These are phyloP conservation scores for Gyromitra esculenta DNA, from an alignment of 2,329 filamentous ascomycete genomes.

Conservation along the genomic window DNA sequence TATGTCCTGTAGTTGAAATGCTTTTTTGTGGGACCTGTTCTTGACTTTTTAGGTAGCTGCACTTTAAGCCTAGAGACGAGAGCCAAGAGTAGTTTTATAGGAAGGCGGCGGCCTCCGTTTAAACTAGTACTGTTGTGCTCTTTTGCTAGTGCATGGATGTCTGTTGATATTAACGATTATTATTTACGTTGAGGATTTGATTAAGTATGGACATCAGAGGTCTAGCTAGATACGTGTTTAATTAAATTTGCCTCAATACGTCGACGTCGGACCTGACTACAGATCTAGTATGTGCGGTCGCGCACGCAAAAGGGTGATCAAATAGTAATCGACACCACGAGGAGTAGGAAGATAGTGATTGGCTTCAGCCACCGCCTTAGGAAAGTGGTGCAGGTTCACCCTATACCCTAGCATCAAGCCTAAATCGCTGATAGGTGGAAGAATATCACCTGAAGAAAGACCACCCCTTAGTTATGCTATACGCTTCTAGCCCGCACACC, in stretches of 20 bases:
- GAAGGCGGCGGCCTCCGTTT: slow-evolving; percentile 32
- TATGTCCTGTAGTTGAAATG: background rate
- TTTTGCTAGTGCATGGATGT: background rate
- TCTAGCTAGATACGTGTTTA: background rate
- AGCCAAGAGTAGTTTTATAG: slow-evolving; percentile 11
- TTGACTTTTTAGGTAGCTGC: background rate
- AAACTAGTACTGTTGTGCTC: background rate
- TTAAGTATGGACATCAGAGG: background rate
- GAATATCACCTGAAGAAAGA: no score
- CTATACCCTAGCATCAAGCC: no score
- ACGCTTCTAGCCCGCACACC: no score
- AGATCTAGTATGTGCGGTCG: background rate
- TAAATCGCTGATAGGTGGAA: no score
- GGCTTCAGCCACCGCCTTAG: no score
- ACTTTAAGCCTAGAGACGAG: slow-evolving; percentile 12
- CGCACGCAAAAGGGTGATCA: background rate
- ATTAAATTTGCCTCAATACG: background rate
- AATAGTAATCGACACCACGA: background rate
- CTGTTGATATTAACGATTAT: slow-evolving; percentile 1
- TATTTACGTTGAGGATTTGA: background rate
- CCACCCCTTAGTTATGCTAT: no score
- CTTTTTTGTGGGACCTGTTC: background rate
- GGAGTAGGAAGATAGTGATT: background rate
- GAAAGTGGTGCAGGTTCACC: no score
- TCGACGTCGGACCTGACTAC: slow-evolving; percentile 11